Evolutionary conservation across 83 land plant species (phyloP), one percentile per base, ranked within the genome.

Genomic region (Larix sibirica): DNA sequence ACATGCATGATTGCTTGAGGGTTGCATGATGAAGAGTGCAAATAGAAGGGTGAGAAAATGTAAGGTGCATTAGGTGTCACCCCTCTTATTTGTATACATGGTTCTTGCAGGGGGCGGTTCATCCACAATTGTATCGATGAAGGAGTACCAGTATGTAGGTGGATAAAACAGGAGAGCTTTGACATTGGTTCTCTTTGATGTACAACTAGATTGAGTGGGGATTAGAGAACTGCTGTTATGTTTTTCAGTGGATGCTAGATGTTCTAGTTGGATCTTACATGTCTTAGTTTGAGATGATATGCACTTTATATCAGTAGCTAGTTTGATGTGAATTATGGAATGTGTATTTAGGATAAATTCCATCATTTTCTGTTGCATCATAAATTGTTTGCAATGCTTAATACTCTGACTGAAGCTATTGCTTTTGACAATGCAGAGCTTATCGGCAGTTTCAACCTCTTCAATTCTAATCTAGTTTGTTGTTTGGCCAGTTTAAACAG

Each of bases 61-160:
- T 89, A 79, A 84, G 76, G 86, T 84, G 85, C 67, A 90, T 91
- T 81, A 97, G 94, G 88, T 90, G 90, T 91, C 93, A 86, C 81
- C 88, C 91, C 96, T 97, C 95, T 94, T 95, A 94, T 88, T 87
- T 89, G 88, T 91, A 88, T 91, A 92, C 87, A 87, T 97, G 95
- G 87, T 97, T 89, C 90, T 94, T 97, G 99, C 99, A 97, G 99
- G 99, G 87, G 85, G 88, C 86, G 84, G 82, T 81, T 77, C 79
- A 81, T 68, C 86, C 62, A 74, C 86, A 74, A 87, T 87, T 86
- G 77, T 91, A 92, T 83, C 85, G 83, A 71, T 87, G 84, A 84
- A 87, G 96, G 97, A 95, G 92, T 88, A 91, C 87, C 89, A 90
- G 90, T 83, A 88, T 90, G 91, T 88, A 86, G 92, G 93, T 94